A percentile compares a stretch with the other conserved stretches of the same genome.
Conservation (phyloP, 192 early-diverging fungal species). For the Umbelopsis sp. region DNA sequence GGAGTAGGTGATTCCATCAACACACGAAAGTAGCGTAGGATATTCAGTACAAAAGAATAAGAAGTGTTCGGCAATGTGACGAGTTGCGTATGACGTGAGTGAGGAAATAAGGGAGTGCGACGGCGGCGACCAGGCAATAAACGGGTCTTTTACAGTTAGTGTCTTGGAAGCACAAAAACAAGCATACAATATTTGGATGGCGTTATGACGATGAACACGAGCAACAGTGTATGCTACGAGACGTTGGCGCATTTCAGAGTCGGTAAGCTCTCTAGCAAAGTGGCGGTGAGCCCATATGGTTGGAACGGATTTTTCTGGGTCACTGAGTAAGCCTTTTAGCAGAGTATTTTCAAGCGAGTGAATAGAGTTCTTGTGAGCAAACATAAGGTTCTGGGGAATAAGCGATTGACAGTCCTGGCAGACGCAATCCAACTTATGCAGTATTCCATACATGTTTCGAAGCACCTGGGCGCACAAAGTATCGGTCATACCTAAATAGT, state of each 20-base stretch:
- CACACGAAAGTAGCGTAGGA: conserved; percentile 30
- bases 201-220: conserved; percentile 26
- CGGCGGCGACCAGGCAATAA: conserved; percentile 10
- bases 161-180: conserved; percentile 28
- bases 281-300: conserved; percentile 25
- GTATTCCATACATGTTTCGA: not conserved
- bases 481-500: conserved; percentile 33
- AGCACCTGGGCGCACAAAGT: conserved; percentile 7
- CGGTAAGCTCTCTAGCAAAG: conserved; percentile 14
- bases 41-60: conserved; percentile 38
- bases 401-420: conserved; percentile 10
- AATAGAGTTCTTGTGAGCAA: conserved; percentile 15
- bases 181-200: conserved; percentile 30
- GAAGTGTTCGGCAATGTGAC: conserved; percentile 26
- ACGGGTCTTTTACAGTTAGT: conserved; percentile 4
- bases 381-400: conserved; percentile 12
- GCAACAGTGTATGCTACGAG: conserved; percentile 1
- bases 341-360: not conserved
- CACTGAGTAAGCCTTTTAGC: conserved; percentile 1
- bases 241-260: conserved; percentile 8
- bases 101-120: conserved; percentile 12
- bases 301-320: conserved; percentile 31
- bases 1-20: conserved; percentile 36
- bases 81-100: conserved; percentile 15
- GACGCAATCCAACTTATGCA: conserved; percentile 25